These are phyloP conservation scores for Termitomyces sp. DNA, from an alignment of 768 basidiomycete species.

Conservation along the genomic window DNA sequence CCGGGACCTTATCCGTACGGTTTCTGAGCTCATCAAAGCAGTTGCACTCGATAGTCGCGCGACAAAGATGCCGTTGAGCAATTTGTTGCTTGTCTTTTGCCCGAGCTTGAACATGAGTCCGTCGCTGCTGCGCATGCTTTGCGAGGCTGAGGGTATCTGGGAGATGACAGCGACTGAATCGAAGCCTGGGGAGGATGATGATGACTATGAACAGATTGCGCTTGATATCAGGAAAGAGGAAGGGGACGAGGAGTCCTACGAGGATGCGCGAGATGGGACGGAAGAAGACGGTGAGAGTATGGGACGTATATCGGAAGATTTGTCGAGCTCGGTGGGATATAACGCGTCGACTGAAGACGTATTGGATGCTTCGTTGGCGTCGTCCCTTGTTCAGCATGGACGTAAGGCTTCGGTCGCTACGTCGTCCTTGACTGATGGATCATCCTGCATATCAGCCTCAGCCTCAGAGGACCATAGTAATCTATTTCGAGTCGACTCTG, in stretches of 20 bases:
- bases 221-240: slow-evolving; percentile 22
- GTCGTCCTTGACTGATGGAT: slow-evolving; percentile 16
- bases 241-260: slow-evolving; percentile 18
- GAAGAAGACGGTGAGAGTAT: slow-evolving; percentile 21
- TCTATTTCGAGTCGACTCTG: slow-evolving; percentile 5
- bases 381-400: background rate
- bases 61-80: slow-evolving; percentile 92
- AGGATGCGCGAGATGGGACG: slow-evolving; percentile 21
- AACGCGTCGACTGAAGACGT: slow-evolving; percentile 30
- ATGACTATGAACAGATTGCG: slow-evolving; percentile 17
- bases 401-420: slow-evolving; percentile 11
- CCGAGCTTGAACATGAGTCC: slow-evolving; percentile 82
- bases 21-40: slow-evolving; percentile 72
- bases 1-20: slow-evolving; percentile 76
- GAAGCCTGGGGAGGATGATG: slow-evolving; percentile 26
- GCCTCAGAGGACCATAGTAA: slow-evolving; percentile 24
- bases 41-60: slow-evolving; percentile 62
- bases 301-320: slow-evolving; percentile 22
- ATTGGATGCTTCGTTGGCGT: slow-evolving; percentile 8
- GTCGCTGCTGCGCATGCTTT: slow-evolving; percentile 61
- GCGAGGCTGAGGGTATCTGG: slow-evolving; percentile 71
- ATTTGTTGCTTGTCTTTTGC: slow-evolving; percentile 82
- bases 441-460: slow-evolving; percentile 27
- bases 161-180: slow-evolving; percentile 14
- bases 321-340: slow-evolving; percentile 27